Evolutionary conservation across 1,284 basidiomycete species (phyloP).

Genomic region (Ceratobasidium theobromae): DNA sequence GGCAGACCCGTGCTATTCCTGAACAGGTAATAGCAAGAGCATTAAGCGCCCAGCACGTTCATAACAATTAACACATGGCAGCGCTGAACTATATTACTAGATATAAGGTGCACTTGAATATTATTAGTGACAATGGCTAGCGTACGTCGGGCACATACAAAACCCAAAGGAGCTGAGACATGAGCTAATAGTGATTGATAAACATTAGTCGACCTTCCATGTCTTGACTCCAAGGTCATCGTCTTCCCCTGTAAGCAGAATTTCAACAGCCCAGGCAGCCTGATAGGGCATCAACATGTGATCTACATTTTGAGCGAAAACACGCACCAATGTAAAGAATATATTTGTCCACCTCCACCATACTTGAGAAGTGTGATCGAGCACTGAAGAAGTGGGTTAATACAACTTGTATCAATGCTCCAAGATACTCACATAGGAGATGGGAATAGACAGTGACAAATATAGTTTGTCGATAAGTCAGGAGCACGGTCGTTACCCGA

Average conservation of each 20-base stretch:
- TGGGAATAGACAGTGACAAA: conserved; percentile 85
- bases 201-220: conserved; percentile 76
- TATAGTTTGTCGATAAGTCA: conserved; percentile 78
- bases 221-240: conserved; percentile 60
- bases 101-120: conserved; percentile 24
- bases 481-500: conserved; percentile 65
- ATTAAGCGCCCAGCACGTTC: not conserved
- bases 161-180: conserved; percentile 6
- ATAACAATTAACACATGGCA: conserved; percentile 2
- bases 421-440: conserved; percentile 68
- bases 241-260: conserved; percentile 74
- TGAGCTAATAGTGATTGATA: not conserved
- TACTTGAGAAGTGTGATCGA: conserved; percentile 71
- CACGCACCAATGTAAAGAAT: conserved; percentile 64
- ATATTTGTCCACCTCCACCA: conserved; percentile 90
- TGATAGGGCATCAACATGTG: not conserved
- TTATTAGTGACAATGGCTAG: conserved; percentile 10
- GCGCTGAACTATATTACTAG: conserved; percentile 11
- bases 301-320: not conserved
- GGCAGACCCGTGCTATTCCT: conserved; percentile 8
- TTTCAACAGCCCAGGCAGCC: conserved; percentile 75
- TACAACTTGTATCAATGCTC: conserved; percentile 43
- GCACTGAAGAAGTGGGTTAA: conserved; percentile 31
- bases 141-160: conserved; percentile 17
- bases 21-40: conserved; percentile 11